phyloP scores from a whole-genome alignment of 257 asterid species.

The Lavandula angustifolia region DNA sequence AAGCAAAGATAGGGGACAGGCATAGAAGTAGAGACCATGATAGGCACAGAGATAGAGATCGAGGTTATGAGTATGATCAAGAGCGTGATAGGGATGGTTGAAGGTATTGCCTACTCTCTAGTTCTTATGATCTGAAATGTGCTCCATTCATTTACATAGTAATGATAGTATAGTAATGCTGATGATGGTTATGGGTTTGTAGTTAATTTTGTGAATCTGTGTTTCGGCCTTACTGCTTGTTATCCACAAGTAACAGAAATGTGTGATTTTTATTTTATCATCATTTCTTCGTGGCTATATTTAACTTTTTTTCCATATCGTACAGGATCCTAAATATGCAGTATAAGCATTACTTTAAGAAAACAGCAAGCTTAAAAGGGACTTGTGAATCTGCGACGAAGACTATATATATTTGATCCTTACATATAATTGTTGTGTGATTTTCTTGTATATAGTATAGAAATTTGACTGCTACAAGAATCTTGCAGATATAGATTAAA shows the following conservation, averaged over 20 bases:
- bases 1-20: too few species aligned
- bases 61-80: slow-evolving; percentile 60
- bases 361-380: neutral
- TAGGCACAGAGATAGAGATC: slow-evolving; percentile 66
- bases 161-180: neutral
- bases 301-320: too few species aligned
- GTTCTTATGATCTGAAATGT: slow-evolving; percentile 15
- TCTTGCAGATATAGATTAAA: slow-evolving; percentile 11
- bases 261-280: neutral
- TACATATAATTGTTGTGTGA: neutral
- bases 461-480: slow-evolving; percentile 22
- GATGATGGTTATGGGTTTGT: slow-evolving; percentile 1
- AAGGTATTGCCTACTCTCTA: slow-evolving; percentile 36
- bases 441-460: neutral
- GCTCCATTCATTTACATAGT: slow-evolving; percentile 9
- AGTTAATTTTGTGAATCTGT: slow-evolving; percentile 13
- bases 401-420: neutral
- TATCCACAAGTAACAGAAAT: neutral
- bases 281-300: too few species aligned
- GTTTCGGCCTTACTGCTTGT: slow-evolving; percentile 17
- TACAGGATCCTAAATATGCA: neutral
- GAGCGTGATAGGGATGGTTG: slow-evolving; percentile 58
- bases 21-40: slow-evolving; percentile 76
- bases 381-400: neutral
- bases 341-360: neutral